Evolutionary conservation across 306 rosid genomes (phyloP).

Genomic region (Trichosanthes cucumerina): DNA sequence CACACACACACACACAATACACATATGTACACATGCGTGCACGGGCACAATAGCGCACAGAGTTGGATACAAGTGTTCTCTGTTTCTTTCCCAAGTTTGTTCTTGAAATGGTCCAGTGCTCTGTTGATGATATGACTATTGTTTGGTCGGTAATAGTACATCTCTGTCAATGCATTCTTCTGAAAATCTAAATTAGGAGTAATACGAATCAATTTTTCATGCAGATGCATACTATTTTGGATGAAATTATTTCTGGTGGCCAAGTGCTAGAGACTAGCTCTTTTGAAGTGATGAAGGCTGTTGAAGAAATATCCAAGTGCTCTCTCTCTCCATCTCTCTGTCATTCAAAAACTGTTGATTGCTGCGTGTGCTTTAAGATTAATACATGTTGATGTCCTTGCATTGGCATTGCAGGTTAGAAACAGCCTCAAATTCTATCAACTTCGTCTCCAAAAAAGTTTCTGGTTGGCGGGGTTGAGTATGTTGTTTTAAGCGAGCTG

Average conservation of each 20-base stretch:
- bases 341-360: background rate
- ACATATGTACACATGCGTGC: background rate
- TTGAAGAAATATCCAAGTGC: slow-evolving; percentile 81
- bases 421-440: slow-evolving; percentile 61
- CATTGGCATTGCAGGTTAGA: slow-evolving; percentile 50
- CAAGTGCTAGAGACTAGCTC: slow-evolving; percentile 92
- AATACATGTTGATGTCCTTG: background rate
- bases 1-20: background rate
- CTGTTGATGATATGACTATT: background rate
- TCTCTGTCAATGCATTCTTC: background rate
- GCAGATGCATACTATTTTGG: slow-evolving; percentile 76
- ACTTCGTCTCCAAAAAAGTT: slow-evolving; percentile 72
- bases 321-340: slow-evolving; percentile 11
- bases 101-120: background rate
- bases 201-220: slow-evolving; percentile 10
- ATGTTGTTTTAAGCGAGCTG: background rate
- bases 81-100: background rate
- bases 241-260: slow-evolving; percentile 84
- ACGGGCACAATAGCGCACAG: background rate
- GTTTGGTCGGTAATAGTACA: background rate
- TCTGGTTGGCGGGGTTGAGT: slow-evolving; percentile 69
- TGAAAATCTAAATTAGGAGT: background rate
- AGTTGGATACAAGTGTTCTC: background rate
- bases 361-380: background rate
- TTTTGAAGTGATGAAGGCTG: slow-evolving; percentile 67